Conservation (phyloP, 2,329 filamentous ascomycete species). For the Penicillium sp. region DNA sequence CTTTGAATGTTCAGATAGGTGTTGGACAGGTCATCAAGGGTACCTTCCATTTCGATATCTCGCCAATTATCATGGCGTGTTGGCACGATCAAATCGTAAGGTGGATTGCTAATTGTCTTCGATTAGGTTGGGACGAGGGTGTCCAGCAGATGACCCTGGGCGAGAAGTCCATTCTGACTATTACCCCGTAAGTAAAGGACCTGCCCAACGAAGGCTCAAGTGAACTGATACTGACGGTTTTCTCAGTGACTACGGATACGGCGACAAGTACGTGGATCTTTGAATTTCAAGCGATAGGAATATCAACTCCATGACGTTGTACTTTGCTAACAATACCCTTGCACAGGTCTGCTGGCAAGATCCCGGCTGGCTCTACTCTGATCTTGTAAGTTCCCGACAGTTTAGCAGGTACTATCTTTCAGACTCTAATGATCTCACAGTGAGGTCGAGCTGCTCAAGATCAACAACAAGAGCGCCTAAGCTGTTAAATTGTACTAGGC, state of each 20-base stretch:
- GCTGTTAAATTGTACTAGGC: neutral
- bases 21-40: conserved; percentile 83
- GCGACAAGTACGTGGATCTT: conserved; percentile 1
- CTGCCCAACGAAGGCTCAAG: neutral
- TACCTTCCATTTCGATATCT: conserved; percentile 40
- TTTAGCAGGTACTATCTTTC: neutral
- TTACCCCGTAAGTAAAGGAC: conserved; percentile 63
- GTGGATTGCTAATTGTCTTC: neutral
- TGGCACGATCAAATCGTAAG: neutral
- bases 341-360: conserved; percentile 40
- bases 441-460: conserved; percentile 68
- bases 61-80: neutral
- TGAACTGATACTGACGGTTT: neutral
- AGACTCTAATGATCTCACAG: conserved; percentile 40
- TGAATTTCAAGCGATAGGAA: neutral
- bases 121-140: conserved; percentile 75
- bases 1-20: conserved; percentile 77
- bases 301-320: neutral
- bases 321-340: conserved; percentile 7
- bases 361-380: conserved; percentile 70
- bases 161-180: conserved; percentile 82
- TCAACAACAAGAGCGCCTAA: conserved; percentile 55
- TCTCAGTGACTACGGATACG: conserved; percentile 3
- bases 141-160: conserved; percentile 81
- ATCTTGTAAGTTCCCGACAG: conserved; percentile 68